Conservation (phyloP, 164 flowering plant species). For the Annona squamosa region DNA sequence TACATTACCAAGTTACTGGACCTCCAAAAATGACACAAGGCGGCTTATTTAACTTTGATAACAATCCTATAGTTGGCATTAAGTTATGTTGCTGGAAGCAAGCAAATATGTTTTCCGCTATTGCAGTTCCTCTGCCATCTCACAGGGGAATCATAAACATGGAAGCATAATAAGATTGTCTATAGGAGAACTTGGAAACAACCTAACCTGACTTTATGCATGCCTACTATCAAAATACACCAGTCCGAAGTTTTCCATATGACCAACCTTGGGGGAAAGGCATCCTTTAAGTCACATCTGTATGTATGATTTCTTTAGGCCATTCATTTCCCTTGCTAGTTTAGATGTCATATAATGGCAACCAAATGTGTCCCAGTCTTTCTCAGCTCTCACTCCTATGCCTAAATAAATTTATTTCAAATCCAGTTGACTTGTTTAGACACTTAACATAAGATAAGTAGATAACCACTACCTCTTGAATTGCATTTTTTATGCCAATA, state of each 20-base stretch:
- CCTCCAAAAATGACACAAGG: too few species aligned
- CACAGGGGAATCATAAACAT: not conserved
- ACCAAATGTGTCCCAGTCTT: not conserved
- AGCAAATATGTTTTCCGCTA: too few species aligned
- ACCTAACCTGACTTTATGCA: not conserved
- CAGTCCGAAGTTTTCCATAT: not conserved
- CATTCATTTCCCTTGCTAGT: too few species aligned
- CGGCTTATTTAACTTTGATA: too few species aligned
- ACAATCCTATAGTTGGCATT: too few species aligned
- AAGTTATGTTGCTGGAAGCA: too few species aligned
- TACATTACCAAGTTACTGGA: too few species aligned
- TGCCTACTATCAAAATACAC: not conserved
- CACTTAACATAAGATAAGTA: not conserved
- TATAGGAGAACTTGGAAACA: not conserved
- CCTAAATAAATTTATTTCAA: not conserved
- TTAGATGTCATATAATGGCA: too few species aligned
- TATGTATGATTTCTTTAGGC: too few species aligned
- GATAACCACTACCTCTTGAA: conserved; percentile 60
- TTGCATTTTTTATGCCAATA: conserved; percentile 52
- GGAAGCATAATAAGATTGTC: not conserved
- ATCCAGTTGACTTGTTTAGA: not conserved
- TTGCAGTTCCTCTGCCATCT: not conserved
- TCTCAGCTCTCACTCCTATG: not conserved
- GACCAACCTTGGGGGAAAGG: not conserved
- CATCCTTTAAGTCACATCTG: too few species aligned